Base-by-base conservation (phyloP, 2,329 filamentous ascomycete species). In the Fusarium pseudoanthophilum region DNA sequence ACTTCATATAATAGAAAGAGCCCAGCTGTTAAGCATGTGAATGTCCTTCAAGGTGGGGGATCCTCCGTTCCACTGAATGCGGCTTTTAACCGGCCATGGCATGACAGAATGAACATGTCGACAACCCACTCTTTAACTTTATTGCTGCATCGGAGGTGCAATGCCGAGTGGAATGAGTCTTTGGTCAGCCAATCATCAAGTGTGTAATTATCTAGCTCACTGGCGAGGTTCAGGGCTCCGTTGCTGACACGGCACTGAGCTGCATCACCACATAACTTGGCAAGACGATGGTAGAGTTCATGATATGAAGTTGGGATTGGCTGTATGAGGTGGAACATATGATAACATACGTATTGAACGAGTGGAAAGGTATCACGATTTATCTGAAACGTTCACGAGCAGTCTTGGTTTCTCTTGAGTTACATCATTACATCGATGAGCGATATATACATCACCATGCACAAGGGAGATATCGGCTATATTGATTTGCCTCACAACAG, bases 71-170 rank as follows among this genome's bases (percentile, higher is more conserved):
- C 63, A 68, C 68, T 51, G 55, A 37, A 32, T 72, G 71, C 71
- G 71, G 71, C 71, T 73, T 73, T 73, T 69, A 74, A 65, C 69
- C 64, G 69, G 59, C n/a, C 59, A 69, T 65, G 64, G 40, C 59
- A 69, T 65, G 64, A 45, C 34, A 52, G 52, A 49, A 68, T 68
- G 36, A 61, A 60, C 46, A 52, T 26, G 30, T 24, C 34, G 42
- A 63, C n/a, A 37, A 51, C 40, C 39, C 65, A 53, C 59, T 40
- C 45, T 58, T 48, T 46, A 48, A 56, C 52, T 53, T 45, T 34
- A 49, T 55, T 57, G 5, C 26, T 71, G 60, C 45, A 16, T 56
- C 70, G 71, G 69, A 72, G 40, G 37, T 52, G 46, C 26, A 70
- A 40, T 61, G 9, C 60, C 64, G 56, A 30, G 26, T 55, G 11